Evolutionary conservation across 2,329 filamentous ascomycete species (phyloP).

Genomic region (Biscogniauxia mediterranea): DNA sequence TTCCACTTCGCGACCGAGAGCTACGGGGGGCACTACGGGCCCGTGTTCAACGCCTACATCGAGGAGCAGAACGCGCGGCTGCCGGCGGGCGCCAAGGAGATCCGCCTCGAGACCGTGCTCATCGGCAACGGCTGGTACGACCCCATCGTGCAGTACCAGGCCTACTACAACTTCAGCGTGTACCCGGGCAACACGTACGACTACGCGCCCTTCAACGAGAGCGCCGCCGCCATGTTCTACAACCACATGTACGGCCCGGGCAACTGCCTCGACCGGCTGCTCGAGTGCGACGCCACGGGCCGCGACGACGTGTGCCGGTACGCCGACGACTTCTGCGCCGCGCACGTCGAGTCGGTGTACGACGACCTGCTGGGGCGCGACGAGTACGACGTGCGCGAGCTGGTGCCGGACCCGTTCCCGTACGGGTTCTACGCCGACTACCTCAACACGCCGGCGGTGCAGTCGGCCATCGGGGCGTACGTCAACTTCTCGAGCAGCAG

Average conservation of each 20-base stretch:
- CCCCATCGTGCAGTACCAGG: constrained; percentile 53
- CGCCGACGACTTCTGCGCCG: constrained; percentile 55
- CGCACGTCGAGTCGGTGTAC: constrained; percentile 51
- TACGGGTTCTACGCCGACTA: constrained; percentile 54
- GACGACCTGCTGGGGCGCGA: constrained; percentile 52
- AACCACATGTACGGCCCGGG: constrained; percentile 60
- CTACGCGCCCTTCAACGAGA: constrained; percentile 49
- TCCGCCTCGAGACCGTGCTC: constrained; percentile 48
- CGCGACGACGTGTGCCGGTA: constrained; percentile 48
- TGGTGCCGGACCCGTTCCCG: constrained; percentile 56
- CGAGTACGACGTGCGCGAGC: constrained; percentile 59
- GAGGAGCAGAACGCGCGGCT: constrained; percentile 39
- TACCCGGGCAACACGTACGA: constrained; percentile 57
- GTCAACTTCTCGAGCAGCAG: constrained; percentile 56
- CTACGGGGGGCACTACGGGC: constrained; percentile 59
- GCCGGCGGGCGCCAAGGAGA: constrained; percentile 43
- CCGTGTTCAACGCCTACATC: constrained; percentile 52
- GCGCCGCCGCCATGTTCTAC: constrained; percentile 50
- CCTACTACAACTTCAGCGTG: constrained; percentile 58
- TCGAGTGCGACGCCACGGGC: constrained; percentile 52
- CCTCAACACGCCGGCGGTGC: constrained; percentile 53
- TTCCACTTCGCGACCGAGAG: constrained; percentile 57
- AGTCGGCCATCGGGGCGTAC: constrained; percentile 57
- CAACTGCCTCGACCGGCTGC: constrained; percentile 58
- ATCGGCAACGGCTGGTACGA: constrained; percentile 59